Percentiles rank a stretch among this genome's conserved stretches.
phyloP scores from a whole-genome alignment of 495 filamentous ascomycete genomes.

The Penicillium psychrofluorescens region DNA sequence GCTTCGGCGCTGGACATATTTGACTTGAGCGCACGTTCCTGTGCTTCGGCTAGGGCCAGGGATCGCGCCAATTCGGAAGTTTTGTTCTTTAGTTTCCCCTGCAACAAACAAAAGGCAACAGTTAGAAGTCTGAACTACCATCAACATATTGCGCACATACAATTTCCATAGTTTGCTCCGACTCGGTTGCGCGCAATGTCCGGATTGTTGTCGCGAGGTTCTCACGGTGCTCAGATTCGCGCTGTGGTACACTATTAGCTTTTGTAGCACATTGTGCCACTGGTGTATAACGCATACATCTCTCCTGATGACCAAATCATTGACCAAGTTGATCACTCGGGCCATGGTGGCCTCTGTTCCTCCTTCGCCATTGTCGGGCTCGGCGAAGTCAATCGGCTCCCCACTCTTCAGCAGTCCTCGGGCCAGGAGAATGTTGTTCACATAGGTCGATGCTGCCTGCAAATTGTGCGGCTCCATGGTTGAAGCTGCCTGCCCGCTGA shows the following conservation, averaged over 20 bases:
- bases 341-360: conserved; percentile 66
- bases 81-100: conserved; percentile 61
- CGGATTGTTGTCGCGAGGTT: conserved; percentile 72
- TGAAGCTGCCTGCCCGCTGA: conserved; percentile 1
- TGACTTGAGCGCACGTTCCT: conserved; percentile 59
- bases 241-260: conserved; percentile 41
- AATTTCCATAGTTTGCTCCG: conserved; percentile 58
- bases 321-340: conserved; percentile 82
- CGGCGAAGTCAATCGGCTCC: conserved; percentile 75
- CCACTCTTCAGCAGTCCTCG: conserved; percentile 83
- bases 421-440: conserved; percentile 91
- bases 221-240: conserved; percentile 81
- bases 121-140: background rate
- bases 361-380: conserved; percentile 59
- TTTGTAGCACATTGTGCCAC: background rate
- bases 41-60: conserved; percentile 63
- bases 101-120: background rate
- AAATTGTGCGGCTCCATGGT: conserved; percentile 75
- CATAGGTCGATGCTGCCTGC: conserved; percentile 82
- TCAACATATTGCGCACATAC: conserved; percentile 16
- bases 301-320: conserved; percentile 78
- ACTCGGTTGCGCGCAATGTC: conserved; percentile 60
- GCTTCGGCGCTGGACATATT: conserved; percentile 67
- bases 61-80: conserved; percentile 66
- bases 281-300: conserved; percentile 51